Conservation (phyloP, 148 eudicot species). For the Rhododendron griersonianum region DNA sequence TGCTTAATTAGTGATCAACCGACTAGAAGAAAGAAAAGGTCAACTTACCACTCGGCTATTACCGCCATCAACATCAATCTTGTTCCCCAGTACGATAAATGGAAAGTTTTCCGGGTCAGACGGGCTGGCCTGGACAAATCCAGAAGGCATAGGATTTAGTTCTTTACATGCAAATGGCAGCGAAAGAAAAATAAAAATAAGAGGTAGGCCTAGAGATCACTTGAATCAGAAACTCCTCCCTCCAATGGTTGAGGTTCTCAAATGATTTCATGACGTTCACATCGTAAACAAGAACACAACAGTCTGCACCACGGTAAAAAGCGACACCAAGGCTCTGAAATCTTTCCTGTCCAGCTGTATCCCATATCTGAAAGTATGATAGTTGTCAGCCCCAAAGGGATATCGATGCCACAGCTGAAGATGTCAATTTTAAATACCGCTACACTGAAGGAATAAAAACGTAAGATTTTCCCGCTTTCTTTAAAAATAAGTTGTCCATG, state of each 20-base stretch:
- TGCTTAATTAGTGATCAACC: not conserved
- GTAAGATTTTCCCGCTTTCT: not conserved
- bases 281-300: constrained; percentile 61
- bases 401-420: not conserved
- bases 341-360: constrained; percentile 65
- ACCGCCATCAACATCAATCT: constrained; percentile 63
- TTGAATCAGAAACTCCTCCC: constrained; percentile 62
- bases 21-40: not conserved
- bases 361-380: constrained; percentile 47
- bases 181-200: not conserved
- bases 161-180: not conserved
- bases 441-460: not conserved
- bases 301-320: constrained; percentile 62
- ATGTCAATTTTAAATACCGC: not conserved
- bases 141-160: not conserved
- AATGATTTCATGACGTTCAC: constrained; percentile 58
- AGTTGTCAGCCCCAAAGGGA: not conserved
- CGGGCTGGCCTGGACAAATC: constrained; percentile 44
- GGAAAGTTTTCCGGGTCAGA: constrained; percentile 66
- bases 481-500: not conserved
- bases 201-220: constrained; percentile 14
- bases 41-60: constrained; percentile 58
- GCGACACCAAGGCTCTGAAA: constrained; percentile 67
- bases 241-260: constrained; percentile 58
- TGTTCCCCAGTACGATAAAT: constrained; percentile 64